A percentile compares a stretch with the other conserved stretches of the same genome.
Conservation (phyloP, 2,329 filamentous ascomycete genomes). For the Endoconidiophora polonica region DNA sequence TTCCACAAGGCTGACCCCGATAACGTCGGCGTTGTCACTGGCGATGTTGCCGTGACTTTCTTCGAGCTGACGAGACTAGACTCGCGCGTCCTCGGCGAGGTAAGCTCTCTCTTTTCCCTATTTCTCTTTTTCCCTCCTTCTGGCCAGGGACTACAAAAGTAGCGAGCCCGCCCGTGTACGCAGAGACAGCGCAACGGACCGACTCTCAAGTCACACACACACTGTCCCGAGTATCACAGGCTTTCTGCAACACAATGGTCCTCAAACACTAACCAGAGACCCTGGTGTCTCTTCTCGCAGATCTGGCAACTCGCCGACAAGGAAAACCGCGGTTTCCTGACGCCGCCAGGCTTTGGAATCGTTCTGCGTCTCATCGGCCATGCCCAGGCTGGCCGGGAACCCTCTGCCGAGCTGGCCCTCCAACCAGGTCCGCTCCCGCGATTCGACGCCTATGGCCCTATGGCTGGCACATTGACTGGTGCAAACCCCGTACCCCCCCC, state of each 20-base stretch:
- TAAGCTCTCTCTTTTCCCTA: slow-evolving; percentile 25
- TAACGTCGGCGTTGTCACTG: slow-evolving; percentile 81
- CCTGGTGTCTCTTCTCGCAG: slow-evolving; percentile 26
- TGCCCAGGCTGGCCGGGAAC: slow-evolving; percentile 74
- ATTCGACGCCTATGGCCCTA: slow-evolving; percentile 57
- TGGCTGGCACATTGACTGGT: slow-evolving; percentile 18
- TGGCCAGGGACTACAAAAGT: too few relatives aligned
- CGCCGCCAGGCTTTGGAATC: slow-evolving; percentile 80
- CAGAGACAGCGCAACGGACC: background rate
- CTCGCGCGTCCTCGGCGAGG: slow-evolving; percentile 73
- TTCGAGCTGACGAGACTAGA: slow-evolving; percentile 91
- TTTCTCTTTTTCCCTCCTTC: background rate
- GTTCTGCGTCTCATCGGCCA: slow-evolving; percentile 90
- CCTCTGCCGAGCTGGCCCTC: slow-evolving; percentile 64
- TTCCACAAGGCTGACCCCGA: slow-evolving; percentile 89
- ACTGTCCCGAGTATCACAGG: background rate
- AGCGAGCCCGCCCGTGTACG: background rate
- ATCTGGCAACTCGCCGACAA: slow-evolving; percentile 99
- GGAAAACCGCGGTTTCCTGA: slow-evolving; percentile 88
- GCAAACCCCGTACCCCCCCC: slow-evolving; percentile 14
- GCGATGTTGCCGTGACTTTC: slow-evolving; percentile 91
- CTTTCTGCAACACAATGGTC: background rate
- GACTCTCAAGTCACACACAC: background rate
- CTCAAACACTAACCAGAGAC: background rate
- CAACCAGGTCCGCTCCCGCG: slow-evolving; percentile 78